Conservation (phyloP, 768 basidiomycete species). For the Boletus barrowsii region DNA sequence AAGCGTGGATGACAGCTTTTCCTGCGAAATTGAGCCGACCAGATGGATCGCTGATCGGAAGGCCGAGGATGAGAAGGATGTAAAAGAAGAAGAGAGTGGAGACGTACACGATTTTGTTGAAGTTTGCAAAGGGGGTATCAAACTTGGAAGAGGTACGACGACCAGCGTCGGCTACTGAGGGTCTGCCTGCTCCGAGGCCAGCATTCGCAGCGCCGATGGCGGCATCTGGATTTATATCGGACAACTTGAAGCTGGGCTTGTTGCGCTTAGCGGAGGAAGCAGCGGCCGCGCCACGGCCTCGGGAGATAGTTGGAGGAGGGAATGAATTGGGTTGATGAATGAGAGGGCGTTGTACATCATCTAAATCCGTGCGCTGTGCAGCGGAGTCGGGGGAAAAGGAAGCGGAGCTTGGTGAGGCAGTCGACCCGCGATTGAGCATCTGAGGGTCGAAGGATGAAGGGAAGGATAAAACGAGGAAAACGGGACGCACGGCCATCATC, state of each 20-base stretch:
- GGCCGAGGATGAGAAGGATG: constrained; percentile 1
- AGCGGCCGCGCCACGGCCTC: constrained; percentile 31
- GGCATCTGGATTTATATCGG: constrained; percentile 52
- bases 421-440: constrained; percentile 46
- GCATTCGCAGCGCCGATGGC: constrained; percentile 59
- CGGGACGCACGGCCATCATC: constrained; percentile 76
- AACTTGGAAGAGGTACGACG: constrained; percentile 41
- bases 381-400: constrained; percentile 40
- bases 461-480: neutral
- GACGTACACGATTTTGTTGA: constrained; percentile 89
- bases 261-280: constrained; percentile 41
- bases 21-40: constrained; percentile 93
- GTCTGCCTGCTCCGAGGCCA: constrained; percentile 69
- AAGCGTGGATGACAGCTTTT: constrained; percentile 88
- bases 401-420: constrained; percentile 24
- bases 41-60: constrained; percentile 73
- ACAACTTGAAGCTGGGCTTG: constrained; percentile 59
- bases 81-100: constrained; percentile 9
- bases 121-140: constrained; percentile 85
- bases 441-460: constrained; percentile 26
- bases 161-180: constrained; percentile 43
- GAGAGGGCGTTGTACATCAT: constrained; percentile 27
- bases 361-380: constrained; percentile 37
- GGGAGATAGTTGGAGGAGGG: constrained; percentile 29
- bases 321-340: constrained; percentile 36